Base-by-base conservation (phyloP, 108 stramenopile species). In the Cyclotella sp. region DNA sequence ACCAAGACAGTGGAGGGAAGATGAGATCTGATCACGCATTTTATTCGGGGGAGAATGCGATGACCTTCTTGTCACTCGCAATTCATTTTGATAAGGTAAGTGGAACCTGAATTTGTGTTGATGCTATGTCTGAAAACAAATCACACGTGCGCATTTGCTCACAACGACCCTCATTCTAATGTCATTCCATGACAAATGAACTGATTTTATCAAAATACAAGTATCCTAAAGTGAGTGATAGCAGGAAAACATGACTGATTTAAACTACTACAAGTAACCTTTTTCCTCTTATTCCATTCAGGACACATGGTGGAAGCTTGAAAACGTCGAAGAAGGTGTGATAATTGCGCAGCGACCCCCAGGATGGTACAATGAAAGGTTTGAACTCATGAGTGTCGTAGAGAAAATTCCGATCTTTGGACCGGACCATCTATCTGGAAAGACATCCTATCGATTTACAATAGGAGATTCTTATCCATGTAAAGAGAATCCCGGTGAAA, bases 231-330 rank as follows among this genome's bases (percentile, higher is more conserved):
- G 39, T 63, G 61, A 63, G 39, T 11, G 19, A 9, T 21, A 1
- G 22, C 13, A 13, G 22, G 55, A 58, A 13, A 58, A 26, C 1
- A 26, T 21, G 6, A 19, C 34, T 34, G 49, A 19, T 19, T 30
- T 58, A 14, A 4, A 22, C 26, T 58, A 18, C 4, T 27, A 2
- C 14, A 6, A 6, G 1, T 15, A 58, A 27, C 57, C 22, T 34
- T 57, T 44, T 57, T 2, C 3, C 19, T 18, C 39, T 16, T 41
- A 14, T 41, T 8, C 69, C 51, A 21, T 55, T 11, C 41, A 57
- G 40, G 80, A 81, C 30, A 45, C 68, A 44, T 81, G 63, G 63
- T 81, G 80, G 80, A 81, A 52, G 58, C 63, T 81, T 21, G 80
- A 81, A 46, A 55, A 40, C 18, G 30, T 73, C 39, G 49, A 81